Evolutionary conservation across 345 rosid species (phyloP).

Genomic region (Rhodamnia argentea): DNA sequence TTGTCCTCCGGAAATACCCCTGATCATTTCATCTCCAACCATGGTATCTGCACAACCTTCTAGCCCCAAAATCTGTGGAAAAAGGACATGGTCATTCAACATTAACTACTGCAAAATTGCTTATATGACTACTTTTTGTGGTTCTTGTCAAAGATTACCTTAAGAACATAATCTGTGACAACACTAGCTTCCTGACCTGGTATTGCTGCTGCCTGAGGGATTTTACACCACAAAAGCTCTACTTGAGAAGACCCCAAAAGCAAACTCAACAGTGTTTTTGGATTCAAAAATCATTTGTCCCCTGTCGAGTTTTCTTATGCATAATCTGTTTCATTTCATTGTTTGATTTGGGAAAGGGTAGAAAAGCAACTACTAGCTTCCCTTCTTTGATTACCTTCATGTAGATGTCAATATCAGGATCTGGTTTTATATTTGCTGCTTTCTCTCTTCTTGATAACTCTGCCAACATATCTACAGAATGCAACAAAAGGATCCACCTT

Average conservation of each 20-base stretch:
- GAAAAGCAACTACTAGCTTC: background rate
- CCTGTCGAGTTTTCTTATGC: background rate
- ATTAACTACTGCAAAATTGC: background rate
- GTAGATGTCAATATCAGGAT: slow-evolving; percentile 33
- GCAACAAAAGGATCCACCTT: background rate
- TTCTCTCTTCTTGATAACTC: slow-evolving; percentile 39
- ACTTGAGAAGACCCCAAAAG: background rate
- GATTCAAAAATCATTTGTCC: background rate
- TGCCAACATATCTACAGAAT: slow-evolving; percentile 27
- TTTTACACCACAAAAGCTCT: background rate
- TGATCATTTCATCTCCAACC: slow-evolving; percentile 28
- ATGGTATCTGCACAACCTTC: slow-evolving; percentile 28
- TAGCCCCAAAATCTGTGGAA: slow-evolving; percentile 21
- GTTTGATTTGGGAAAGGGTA: background rate
- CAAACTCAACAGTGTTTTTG: background rate
- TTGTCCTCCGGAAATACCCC: slow-evolving; percentile 38
- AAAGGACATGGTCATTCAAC: background rate
- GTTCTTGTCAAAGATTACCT: slow-evolving; percentile 18
- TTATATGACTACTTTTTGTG: background rate
- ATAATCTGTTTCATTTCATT: background rate
- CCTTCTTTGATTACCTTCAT: slow-evolving; percentile 24
- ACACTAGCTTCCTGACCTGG: slow-evolving; percentile 41
- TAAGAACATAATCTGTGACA: slow-evolving; percentile 41
- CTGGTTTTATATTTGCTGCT: slow-evolving; percentile 25
- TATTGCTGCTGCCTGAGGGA: slow-evolving; percentile 31